Conservation (phyloP, 129 eudicot genomes). For the Ambrosia trifida region DNA sequence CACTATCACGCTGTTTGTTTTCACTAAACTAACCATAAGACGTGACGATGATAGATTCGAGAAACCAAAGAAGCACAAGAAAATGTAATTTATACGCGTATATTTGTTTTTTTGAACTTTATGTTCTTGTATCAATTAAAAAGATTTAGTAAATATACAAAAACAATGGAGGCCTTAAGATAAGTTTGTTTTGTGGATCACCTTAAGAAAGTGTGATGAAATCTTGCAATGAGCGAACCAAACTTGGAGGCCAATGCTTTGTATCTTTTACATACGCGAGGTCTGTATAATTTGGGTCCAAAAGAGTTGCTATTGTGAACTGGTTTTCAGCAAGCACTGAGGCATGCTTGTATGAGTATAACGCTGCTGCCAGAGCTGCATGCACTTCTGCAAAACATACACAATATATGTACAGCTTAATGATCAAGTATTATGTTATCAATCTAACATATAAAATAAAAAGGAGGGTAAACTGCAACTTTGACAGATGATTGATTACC, state of each 20-base stretch:
- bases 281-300: conserved; percentile 55
- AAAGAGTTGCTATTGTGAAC: conserved; percentile 56
- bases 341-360: conserved; percentile 55
- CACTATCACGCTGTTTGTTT: no score
- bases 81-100: no score
- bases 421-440: background rate
- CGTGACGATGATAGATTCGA: no score
- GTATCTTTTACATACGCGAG: conserved; percentile 52
- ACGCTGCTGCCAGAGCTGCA: conserved; percentile 59
- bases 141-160: background rate
- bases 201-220: conserved; percentile 47
- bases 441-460: background rate
- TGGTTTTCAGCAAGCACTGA: conserved; percentile 55
- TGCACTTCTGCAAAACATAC: conserved; percentile 49
- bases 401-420: background rate
- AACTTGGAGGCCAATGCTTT: conserved; percentile 67
- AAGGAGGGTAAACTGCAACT: background rate
- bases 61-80: no score
- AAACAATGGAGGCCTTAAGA: background rate
- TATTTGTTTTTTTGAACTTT: no score
- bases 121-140: background rate
- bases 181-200: background rate
- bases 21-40: no score
- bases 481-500: conserved; percentile 31
- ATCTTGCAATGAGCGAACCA: conserved; percentile 51